These are phyloP conservation scores for Globisporangium emineosum DNA, from an alignment of 352 stramenopile genomes.

Conservation along the genomic window DNA sequence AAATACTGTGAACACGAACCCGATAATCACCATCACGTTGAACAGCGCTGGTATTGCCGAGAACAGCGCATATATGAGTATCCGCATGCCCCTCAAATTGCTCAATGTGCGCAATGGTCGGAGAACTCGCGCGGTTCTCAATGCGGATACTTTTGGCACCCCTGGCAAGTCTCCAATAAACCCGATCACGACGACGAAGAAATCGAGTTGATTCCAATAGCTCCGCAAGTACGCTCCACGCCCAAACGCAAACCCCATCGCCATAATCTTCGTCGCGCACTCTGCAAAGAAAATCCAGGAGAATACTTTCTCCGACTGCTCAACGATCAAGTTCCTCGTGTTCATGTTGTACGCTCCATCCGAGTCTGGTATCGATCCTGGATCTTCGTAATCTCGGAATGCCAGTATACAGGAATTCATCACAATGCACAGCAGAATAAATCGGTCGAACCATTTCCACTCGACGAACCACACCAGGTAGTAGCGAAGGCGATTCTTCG, in stretches of 20 bases:
- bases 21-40: constrained; percentile 64
- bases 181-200: constrained; percentile 71
- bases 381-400: constrained; percentile 50
- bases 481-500: constrained; percentile 35
- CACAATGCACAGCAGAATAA: constrained; percentile 71
- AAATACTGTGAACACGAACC: constrained; percentile 73
- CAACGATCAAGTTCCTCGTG: constrained; percentile 34
- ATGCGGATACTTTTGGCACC: constrained; percentile 33
- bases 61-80: constrained; percentile 58
- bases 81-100: constrained; percentile 37
- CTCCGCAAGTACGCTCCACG: constrained; percentile 61
- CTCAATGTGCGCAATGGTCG: constrained; percentile 61
- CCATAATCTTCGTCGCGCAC: constrained; percentile 76
- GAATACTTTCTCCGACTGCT: constrained; percentile 35
- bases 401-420: constrained; percentile 65
- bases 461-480: constrained; percentile 42
- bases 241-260: constrained; percentile 60
- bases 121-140: constrained; percentile 46
- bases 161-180: constrained; percentile 36
- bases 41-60: constrained; percentile 51
- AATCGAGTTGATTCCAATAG: constrained; percentile 85
- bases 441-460: constrained; percentile 71
- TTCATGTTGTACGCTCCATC: constrained; percentile 23
- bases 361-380: constrained; percentile 28
- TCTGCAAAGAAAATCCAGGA: constrained; percentile 74